Evolutionary conservation across 805 yeast species (phyloP).

Genomic region (Candida sakaeoensis): DNA sequence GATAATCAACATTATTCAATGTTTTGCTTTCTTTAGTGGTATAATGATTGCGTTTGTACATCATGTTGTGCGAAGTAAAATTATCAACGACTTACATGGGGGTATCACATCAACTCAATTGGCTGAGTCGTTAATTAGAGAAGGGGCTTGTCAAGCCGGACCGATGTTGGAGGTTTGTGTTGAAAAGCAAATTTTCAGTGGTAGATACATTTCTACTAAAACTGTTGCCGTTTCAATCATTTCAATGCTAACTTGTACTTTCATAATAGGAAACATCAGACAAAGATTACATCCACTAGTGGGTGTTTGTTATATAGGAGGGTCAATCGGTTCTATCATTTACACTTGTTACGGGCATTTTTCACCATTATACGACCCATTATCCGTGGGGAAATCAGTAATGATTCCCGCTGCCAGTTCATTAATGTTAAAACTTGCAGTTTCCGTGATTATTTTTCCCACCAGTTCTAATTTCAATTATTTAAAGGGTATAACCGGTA

Average conservation of each 20-base stretch:
- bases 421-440: conserved; percentile 18
- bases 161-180: conserved; percentile 18
- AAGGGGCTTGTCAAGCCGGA: conserved; percentile 20
- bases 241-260: conserved; percentile 20
- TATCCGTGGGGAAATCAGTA: conserved; percentile 15
- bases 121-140: conserved; percentile 15
- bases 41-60: conserved; percentile 21
- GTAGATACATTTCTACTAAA: conserved; percentile 22
- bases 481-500: conserved; percentile 15
- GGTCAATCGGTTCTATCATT: conserved; percentile 20
- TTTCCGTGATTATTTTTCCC: conserved; percentile 23
- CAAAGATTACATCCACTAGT: conserved; percentile 16
- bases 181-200: conserved; percentile 18
- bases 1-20: conserved; percentile 14
- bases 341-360: conserved; percentile 22
- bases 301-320: conserved; percentile 18
- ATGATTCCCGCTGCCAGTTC: conserved; percentile 24
- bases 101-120: conserved; percentile 19
- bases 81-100: conserved; percentile 22
- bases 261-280: conserved; percentile 19
- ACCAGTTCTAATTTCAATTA: conserved; percentile 21
- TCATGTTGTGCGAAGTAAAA: conserved; percentile 21
- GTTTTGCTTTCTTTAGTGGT: conserved; percentile 16
- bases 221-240: conserved; percentile 21
- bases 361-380: conserved; percentile 25